phyloP scores from a whole-genome alignment of 2,329 filamentous ascomycete species.

The Fusarium sambucinum region DNA sequence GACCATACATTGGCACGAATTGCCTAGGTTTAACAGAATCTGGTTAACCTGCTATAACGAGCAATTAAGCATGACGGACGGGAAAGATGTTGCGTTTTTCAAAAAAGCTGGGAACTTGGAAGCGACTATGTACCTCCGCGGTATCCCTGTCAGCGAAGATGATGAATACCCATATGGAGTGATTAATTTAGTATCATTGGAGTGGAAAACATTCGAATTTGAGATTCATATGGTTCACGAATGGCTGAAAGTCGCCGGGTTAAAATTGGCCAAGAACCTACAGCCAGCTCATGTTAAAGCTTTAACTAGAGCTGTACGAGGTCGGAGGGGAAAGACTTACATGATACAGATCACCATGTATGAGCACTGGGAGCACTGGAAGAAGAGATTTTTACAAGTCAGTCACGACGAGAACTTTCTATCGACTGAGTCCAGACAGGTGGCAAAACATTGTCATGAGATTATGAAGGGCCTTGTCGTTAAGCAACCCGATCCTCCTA shows the following conservation, averaged over 20 bases:
- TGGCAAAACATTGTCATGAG: constrained; percentile 12
- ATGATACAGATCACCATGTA: background rate
- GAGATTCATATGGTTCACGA: background rate
- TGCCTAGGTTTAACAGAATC: rapidly evolving
- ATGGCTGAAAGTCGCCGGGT: constrained; percentile 8
- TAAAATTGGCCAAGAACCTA: background rate
- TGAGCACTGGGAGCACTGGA: constrained; percentile 32
- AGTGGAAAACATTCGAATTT: too few relatives aligned
- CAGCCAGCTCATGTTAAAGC: background rate
- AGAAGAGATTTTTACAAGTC: background rate
- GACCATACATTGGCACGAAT: background rate
- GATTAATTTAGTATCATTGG: too few relatives aligned
- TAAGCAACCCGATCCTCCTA: rapidly evolving
- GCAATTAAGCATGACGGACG: too few relatives aligned
- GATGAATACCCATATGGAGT: too few relatives aligned
- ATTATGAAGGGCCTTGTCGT: constrained; percentile 8
- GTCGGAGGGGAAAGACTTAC: background rate
- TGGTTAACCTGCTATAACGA: background rate
- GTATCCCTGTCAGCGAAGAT: too few relatives aligned
- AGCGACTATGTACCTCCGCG: constrained; percentile 7
- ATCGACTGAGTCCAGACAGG: background rate
- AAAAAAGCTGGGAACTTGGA: background rate
- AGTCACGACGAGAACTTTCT: background rate
- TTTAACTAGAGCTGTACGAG: background rate
- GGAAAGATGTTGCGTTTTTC: background rate